Conservation (phyloP, 345 rosid species). For the Balakata baccata region DNA sequence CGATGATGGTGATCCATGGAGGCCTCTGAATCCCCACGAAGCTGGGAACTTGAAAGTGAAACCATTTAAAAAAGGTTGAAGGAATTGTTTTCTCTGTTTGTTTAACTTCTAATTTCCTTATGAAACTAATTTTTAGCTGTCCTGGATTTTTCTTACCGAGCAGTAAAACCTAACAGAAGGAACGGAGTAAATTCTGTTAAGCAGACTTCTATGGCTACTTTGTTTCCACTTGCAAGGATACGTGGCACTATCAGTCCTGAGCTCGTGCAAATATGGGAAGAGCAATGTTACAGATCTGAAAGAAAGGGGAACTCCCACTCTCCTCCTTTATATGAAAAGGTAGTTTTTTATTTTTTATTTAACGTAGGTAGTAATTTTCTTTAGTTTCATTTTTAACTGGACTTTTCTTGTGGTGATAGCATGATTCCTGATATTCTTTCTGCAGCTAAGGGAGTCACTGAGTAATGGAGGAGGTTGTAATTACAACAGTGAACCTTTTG, state of each 20-base stretch:
- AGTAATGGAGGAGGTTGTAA: constrained; percentile 42
- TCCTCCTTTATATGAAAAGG: constrained; percentile 73
- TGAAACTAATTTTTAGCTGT: constrained; percentile 18
- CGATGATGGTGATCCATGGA: constrained; percentile 77
- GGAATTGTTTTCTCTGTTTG: constrained; percentile 8
- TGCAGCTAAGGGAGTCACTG: constrained; percentile 76
- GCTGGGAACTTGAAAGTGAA: constrained; percentile 82
- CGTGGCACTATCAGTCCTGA: constrained; percentile 73
- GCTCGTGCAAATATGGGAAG: constrained; percentile 63
- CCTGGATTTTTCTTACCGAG: constrained; percentile 21
- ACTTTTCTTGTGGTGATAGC: constrained; percentile 6
- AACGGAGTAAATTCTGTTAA: constrained; percentile 32
- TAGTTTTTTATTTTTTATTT: constrained; percentile 1
- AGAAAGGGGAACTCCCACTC: constrained; percentile 37
- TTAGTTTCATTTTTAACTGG: constrained; percentile 1
- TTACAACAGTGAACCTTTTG: constrained; percentile 34
- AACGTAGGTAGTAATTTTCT: background rate
- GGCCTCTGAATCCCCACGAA: constrained; percentile 90
- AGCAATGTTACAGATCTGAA: constrained; percentile 20
- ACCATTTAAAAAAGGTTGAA: constrained; percentile 76
- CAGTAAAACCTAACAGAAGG: constrained; percentile 69
- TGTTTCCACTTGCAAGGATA: constrained; percentile 79
- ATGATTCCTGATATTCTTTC: constrained; percentile 23
- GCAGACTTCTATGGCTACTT: constrained; percentile 37
- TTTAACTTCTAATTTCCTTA: constrained; percentile 14